Base-by-base conservation (phyloP, 1,284 basidiomycete genomes). In the Crocinoboletus sp. region DNA sequence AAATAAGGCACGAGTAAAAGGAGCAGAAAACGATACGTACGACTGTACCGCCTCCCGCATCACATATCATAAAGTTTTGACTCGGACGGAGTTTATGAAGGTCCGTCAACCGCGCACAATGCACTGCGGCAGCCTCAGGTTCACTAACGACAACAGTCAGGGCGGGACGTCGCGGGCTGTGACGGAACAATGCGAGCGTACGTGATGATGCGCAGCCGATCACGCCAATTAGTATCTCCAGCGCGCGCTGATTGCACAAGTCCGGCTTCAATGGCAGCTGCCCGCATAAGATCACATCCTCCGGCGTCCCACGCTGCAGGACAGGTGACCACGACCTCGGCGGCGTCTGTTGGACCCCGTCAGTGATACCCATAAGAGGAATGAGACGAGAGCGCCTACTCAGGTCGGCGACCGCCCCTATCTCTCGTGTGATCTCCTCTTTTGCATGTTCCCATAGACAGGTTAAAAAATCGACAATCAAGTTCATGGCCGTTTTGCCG, bases 221-320 rank as follows among this genome's bases (percentile, higher is more conserved):
- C 86, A 43, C 80, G 71, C 88, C 88, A 90, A 45, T 73, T 70
- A 15, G 67, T 63, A 53, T 91, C 88, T n/a, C 79, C 79, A n/a
- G 83, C 80, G 35, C 73, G 67, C 4, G 81, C 68, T 42, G 78
- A 80, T 49, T 80, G 80, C 11, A 91, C 88, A 7, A 92, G 72
- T 0, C 84, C 84, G 12, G 88, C 88, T 19, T 71, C 68, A 48
- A 91, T 84, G 6, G 87, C 88, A 34, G 86, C 86, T 42, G 81
- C 80, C 23, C 85, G 76, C 88, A 92, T 90, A 52, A 89, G 73
- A 49, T 83, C 80, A 55, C 84, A 87, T 0, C 85, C 87, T 52
- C 74, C 80, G 1, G 82, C 85, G 60, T 90, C 87, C 89, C 89
- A 91, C 27, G 87, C 85, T 11, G 88, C 89, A 41, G 88, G 89